These are phyloP conservation scores for Kodamaea derodonti DNA, from an alignment of 1,139 yeast species.

Conservation along the genomic window DNA sequence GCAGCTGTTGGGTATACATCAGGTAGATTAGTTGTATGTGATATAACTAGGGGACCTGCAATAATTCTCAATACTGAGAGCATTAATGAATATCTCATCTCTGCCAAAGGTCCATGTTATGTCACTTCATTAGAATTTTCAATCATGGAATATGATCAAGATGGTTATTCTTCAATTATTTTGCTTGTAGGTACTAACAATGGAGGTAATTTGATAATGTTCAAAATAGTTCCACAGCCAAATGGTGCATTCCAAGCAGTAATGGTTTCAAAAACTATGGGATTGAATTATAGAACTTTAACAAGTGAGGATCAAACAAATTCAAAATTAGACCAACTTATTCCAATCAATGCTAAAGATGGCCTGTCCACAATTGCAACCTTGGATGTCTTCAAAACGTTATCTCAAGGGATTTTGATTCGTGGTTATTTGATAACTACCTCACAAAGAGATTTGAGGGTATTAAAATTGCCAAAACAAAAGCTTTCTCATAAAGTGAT, in stretches of 20 bases:
- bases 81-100: conserved; percentile 37
- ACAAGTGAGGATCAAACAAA: conserved; percentile 40
- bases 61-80: conserved; percentile 55
- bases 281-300: conserved; percentile 32
- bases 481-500: conserved; percentile 64
- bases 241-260: conserved; percentile 68
- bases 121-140: conserved; percentile 70
- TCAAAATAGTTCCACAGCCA: conserved; percentile 63
- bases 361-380: conserved; percentile 69
- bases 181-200: conserved; percentile 74
- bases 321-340: conserved; percentile 50
- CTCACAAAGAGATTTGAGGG: conserved; percentile 61
- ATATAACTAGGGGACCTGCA: conserved; percentile 78
- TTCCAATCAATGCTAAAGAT: conserved; percentile 52
- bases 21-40: conserved; percentile 74
- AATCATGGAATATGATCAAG: conserved; percentile 64
- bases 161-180: conserved; percentile 65
- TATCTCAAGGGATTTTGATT: conserved; percentile 59
- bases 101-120: conserved; percentile 30
- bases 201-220: conserved; percentile 68
- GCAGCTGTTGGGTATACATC: conserved; percentile 77
- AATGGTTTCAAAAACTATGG: conserved; percentile 46
- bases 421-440: conserved; percentile 62
- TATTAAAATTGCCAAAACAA: conserved; percentile 56
- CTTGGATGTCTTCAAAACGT: conserved; percentile 52